Evolutionary conservation across 2,329 filamentous ascomycete genomes (phyloP), one percentile per base, ranked within the genome.

Genomic region (Diaporthe amygdali): DNA sequence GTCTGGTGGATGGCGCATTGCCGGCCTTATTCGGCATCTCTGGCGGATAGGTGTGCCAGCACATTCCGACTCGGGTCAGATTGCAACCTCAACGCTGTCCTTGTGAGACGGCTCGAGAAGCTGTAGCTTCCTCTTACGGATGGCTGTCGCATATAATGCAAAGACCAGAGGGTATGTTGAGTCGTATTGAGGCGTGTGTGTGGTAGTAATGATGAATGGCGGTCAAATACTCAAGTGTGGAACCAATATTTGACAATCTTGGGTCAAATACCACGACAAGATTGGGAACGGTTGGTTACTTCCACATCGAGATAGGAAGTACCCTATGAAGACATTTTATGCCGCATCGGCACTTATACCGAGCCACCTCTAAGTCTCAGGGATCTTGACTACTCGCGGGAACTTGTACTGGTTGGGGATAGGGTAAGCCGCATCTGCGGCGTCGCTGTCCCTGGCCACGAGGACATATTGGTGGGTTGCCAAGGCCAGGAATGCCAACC

Each of bases 391-490:
- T 25, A 17, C 5, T 34, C 30, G 59, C 9, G 44, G 59, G 59
- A 49, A 64, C 30, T 22, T 34, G 59, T 49, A 10, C 44, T 10
- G 5, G 22, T 49, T 44, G 46, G 59, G n/a, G 10, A 47, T 47
- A 17, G 44, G 30, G 44, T 49, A 49, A 64, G 41, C 59, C 15
- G 44, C 14, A 25, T 20, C n/a, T 8, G 59, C 44, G 37, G 44
- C 17, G 59, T 37, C 44, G 59, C 20, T 49, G 44, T 34, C 20
- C n/a, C n/a, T 25, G 44, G 44, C 44, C 59, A 64, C 59, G 59
- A 37, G 59, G 44, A 64, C 59, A 64, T 2, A 20, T 64, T 64
- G 59, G 59, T 64, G 59, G 59, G 59, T 34, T 64, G 59, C 59
- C 59, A 64, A 64, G 59, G 32, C 59, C 59, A 49, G 14, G 17